A percentile compares a stretch with the other conserved stretches of the same genome.
Conservation (phyloP, 805 yeast species). For the Danielia oregonensis region DNA sequence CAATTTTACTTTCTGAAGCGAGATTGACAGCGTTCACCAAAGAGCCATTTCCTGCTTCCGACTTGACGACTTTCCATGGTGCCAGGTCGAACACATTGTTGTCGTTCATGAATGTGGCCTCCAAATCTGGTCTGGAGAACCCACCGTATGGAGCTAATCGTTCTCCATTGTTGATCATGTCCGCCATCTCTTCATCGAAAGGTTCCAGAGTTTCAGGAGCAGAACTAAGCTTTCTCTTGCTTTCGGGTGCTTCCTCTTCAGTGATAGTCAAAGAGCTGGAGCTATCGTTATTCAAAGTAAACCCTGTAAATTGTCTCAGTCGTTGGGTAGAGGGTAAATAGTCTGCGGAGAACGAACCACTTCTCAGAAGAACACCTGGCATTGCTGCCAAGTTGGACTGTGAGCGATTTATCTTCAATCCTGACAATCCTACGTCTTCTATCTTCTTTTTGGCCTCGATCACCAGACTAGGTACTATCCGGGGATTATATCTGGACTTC, state of each 20-base stretch:
- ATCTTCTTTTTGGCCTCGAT: constrained; percentile 30
- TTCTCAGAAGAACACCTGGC: neutral
- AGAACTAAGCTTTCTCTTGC: constrained; percentile 1
- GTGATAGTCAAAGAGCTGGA: constrained; percentile 29
- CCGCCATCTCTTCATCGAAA: constrained; percentile 12
- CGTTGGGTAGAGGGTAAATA: neutral
- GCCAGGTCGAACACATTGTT: constrained; percentile 52
- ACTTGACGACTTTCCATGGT: constrained; percentile 72
- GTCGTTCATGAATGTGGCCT: constrained; percentile 39
- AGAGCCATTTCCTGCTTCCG: constrained; percentile 81
- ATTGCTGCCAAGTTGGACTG: constrained; percentile 21
- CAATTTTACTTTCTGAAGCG: constrained; percentile 38
- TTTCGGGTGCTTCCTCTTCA: constrained; percentile 24
- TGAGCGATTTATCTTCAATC: constrained; percentile 33
- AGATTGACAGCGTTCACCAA: constrained; percentile 76
- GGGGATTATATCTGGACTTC: constrained; percentile 33
- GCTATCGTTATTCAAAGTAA: constrained; percentile 22
- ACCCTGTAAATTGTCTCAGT: constrained; percentile 11
- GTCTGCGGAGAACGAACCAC: constrained; percentile 7
- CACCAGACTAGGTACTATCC: constrained; percentile 28
- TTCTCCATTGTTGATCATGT: constrained; percentile 14
- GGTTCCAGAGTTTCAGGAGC: constrained; percentile 10
- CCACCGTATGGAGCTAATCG: constrained; percentile 70
- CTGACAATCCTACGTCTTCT: constrained; percentile 32
- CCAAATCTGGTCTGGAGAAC: constrained; percentile 58